These are phyloP conservation scores for Trichomonas tenax DNA, from an alignment of 208 protist genomes.

Conservation along the genomic window DNA sequence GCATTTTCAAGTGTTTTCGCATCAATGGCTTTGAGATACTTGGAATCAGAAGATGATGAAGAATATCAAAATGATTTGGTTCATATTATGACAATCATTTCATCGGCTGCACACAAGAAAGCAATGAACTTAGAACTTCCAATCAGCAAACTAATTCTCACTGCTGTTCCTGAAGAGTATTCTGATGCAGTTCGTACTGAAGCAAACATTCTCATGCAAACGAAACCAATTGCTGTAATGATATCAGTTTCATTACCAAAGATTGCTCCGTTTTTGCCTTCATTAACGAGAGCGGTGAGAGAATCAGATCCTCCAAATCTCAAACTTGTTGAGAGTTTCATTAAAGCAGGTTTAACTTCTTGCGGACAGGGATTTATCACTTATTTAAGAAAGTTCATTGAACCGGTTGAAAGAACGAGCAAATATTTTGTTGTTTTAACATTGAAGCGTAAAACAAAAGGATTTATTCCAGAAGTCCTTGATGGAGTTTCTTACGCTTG, in stretches of 20 bases:
- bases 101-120: neutral
- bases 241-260: neutral
- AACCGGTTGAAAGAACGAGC: neutral
- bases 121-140: neutral
- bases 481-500: neutral
- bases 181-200: neutral
- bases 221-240: neutral
- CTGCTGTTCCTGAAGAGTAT: neutral
- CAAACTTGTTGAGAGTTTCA: neutral
- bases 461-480: neutral
- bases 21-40: neutral
- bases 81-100: neutral
- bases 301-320: neutral
- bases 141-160: neutral
- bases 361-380: neutral
- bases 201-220: neutral
- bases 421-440: neutral
- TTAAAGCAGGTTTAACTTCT: neutral
- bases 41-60: neutral
- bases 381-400: neutral
- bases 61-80: neutral
- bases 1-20: neutral
- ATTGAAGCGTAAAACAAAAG: neutral
- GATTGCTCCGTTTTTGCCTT: neutral
- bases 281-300: neutral